A percentile compares a stretch with the other conserved stretches of the same genome.
These are phyloP conservation scores for Poterioochromonas sp. DNA, from an alignment of 352 stramenopile species.

Conservation along the genomic window DNA sequence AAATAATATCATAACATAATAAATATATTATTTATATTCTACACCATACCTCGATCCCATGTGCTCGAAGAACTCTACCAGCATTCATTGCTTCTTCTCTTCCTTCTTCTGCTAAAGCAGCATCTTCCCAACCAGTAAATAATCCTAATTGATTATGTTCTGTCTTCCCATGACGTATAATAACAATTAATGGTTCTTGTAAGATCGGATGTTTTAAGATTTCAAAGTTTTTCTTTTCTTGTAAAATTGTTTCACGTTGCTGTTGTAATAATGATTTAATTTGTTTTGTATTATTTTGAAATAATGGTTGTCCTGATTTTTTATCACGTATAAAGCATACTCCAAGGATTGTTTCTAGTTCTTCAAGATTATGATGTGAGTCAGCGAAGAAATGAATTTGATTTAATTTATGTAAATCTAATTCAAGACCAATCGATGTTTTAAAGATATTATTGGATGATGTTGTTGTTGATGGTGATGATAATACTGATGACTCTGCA, in stretches of 20 bases:
- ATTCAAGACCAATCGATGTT: not conserved
- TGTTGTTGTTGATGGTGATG: not conserved
- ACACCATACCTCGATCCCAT: slow-evolving; percentile 65
- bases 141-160: slow-evolving; percentile 53
- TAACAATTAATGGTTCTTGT: slow-evolving; percentile 38
- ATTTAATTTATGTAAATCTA: not conserved
- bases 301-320: no score
- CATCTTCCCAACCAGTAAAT: slow-evolving; percentile 74
- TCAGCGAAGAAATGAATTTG: slow-evolving; percentile 17
- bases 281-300: no score
- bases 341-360: no score
- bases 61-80: slow-evolving; percentile 54
- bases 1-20: not conserved
- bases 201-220: not conserved
- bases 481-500: not conserved
- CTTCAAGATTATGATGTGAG: no score
- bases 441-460: no score
- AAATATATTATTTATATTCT: not conserved
- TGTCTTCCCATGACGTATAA: slow-evolving; percentile 55
- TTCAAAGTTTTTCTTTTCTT: no score
- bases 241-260: no score
- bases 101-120: slow-evolving; percentile 52
- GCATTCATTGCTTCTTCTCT: slow-evolving; percentile 32
- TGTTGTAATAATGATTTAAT: no score
- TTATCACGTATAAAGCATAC: no score